Percentiles rank a stretch among this genome's conserved stretches.
These are phyloP conservation scores for Fistulinella prunicolor DNA, from an alignment of 768 basidiomycete species.

Conservation along the genomic window DNA sequence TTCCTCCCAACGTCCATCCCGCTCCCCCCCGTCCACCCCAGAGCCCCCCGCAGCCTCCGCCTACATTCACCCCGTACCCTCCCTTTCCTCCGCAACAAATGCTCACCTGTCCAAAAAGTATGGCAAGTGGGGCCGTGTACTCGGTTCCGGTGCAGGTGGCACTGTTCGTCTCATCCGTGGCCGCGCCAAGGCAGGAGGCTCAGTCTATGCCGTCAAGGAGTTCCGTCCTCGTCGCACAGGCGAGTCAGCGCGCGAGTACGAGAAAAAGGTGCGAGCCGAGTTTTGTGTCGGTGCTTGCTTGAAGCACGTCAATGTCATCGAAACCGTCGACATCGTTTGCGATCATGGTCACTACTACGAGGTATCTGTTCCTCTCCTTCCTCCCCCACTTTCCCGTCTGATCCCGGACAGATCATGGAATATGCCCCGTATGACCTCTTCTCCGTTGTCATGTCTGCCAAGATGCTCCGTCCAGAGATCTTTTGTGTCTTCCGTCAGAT, in stretches of 20 bases:
- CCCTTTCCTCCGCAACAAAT: slow-evolving; percentile 79
- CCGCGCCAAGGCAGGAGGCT: slow-evolving; percentile 73
- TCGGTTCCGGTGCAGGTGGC: slow-evolving; percentile 97
- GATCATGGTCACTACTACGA: slow-evolving; percentile 99
- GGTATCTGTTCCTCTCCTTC: slow-evolving; percentile 49
- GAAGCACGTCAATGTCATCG: slow-evolving; percentile 94
- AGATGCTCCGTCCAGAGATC: slow-evolving; percentile 97
- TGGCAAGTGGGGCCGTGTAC: slow-evolving; percentile 95
- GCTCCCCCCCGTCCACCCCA: slow-evolving; percentile 24
- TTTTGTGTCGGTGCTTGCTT: slow-evolving; percentile 96
- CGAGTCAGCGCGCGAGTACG: slow-evolving; percentile 95
- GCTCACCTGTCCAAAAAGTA: slow-evolving; percentile 98
- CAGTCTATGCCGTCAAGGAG: slow-evolving; percentile 95
- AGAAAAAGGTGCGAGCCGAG: slow-evolving; percentile 99
- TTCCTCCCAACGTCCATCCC: slow-evolving; percentile 29
- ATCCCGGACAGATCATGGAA: slow-evolving; percentile 83
- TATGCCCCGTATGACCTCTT: slow-evolving; percentile 98
- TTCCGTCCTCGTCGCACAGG: slow-evolving; percentile 87
- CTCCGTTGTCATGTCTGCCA: slow-evolving; percentile 98
- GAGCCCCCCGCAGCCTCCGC: slow-evolving; percentile 20
- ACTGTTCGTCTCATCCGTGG: slow-evolving; percentile 96
- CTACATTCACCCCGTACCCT: slow-evolving; percentile 42
- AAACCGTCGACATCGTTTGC: slow-evolving; percentile 96
- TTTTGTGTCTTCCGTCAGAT: slow-evolving; percentile 99
- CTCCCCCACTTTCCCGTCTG: slow-evolving; percentile 6